Percentiles rank a stretch among this genome's conserved stretches.
Evolutionary conservation across 2,329 filamentous ascomycete species (phyloP).

Genomic region (Xylaria sp.): DNA sequence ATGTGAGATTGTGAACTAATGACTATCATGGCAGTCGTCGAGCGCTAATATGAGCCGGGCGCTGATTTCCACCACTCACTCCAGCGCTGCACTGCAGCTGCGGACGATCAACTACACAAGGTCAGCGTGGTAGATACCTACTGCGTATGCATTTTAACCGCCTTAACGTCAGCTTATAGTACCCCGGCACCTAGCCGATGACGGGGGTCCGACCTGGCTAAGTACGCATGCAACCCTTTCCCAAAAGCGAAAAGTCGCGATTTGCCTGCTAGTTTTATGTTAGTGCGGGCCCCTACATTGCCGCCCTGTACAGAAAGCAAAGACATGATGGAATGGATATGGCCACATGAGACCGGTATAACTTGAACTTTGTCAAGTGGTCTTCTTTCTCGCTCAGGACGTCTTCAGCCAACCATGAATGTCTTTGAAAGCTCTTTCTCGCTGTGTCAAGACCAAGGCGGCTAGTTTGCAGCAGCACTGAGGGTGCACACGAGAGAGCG

Average conservation of each 20-base stretch:
- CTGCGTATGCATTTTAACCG: neutral
- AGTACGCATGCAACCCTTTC: neutral
- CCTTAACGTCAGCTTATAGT: neutral
- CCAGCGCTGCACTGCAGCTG: conserved; percentile 20
- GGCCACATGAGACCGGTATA: too few relatives aligned
- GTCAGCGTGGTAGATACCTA: neutral
- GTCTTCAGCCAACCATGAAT: too few relatives aligned
- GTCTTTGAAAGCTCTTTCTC: too few relatives aligned
- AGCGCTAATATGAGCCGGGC: neutral
- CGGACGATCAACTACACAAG: neutral
- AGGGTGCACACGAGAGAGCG: too few relatives aligned
- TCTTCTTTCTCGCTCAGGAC: too few relatives aligned
- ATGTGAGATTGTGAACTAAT: too few relatives aligned
- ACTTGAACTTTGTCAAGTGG: too few relatives aligned
- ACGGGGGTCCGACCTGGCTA: neutral
- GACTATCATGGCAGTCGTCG: neutral
- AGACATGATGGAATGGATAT: too few relatives aligned
- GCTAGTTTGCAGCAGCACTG: too few relatives aligned
- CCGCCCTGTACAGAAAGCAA: too few relatives aligned
- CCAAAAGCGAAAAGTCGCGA: too few relatives aligned
- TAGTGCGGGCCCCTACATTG: neutral
- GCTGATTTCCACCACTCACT: neutral
- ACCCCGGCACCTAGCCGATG: neutral
- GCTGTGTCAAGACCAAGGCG: too few relatives aligned
- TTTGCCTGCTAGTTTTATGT: neutral